Conservation (phyloP, 768 basidiomycete genomes). For the Leucosporidium yakuticum region DNA sequence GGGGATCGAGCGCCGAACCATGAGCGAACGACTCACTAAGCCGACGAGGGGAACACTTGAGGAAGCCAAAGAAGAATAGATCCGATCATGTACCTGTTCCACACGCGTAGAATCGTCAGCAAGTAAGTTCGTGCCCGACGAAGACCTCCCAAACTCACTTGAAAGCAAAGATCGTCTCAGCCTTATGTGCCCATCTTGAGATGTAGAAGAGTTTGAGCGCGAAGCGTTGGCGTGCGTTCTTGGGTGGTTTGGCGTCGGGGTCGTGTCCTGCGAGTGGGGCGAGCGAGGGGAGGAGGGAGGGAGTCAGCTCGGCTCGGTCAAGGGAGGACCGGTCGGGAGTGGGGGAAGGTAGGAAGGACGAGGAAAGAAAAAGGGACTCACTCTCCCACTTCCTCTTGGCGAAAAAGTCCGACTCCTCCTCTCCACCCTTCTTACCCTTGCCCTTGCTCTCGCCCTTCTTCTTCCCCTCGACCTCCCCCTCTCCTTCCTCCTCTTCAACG, state of each 20-base stretch:
- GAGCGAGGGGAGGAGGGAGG: too few species aligned
- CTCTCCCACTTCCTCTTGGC: too few species aligned
- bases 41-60: conserved; percentile 46
- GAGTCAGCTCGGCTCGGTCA: background rate
- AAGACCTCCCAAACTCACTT: conserved; percentile 52
- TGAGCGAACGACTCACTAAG: conserved; percentile 44
- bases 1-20: conserved; percentile 9
- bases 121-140: too few species aligned
- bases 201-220: conserved; percentile 10
- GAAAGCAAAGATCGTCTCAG: conserved; percentile 49
- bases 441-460: conserved; percentile 30
- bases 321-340: background rate
- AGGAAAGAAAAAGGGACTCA: too few species aligned
- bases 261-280: background rate
- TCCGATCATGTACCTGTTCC: too few species aligned
- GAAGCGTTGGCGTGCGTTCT: conserved; percentile 17
- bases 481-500: background rate
- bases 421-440: background rate
- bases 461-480: conserved; percentile 4
- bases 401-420: too few species aligned
- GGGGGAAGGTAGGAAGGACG: background rate
- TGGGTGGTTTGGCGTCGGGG: conserved; percentile 22
- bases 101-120: too few species aligned
- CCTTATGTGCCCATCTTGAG: conserved; percentile 8
- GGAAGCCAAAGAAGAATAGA: conserved; percentile 55